phyloP scores from a whole-genome alignment of 1,284 basidiomycete species.

The Trichosporon sp. region DNA sequence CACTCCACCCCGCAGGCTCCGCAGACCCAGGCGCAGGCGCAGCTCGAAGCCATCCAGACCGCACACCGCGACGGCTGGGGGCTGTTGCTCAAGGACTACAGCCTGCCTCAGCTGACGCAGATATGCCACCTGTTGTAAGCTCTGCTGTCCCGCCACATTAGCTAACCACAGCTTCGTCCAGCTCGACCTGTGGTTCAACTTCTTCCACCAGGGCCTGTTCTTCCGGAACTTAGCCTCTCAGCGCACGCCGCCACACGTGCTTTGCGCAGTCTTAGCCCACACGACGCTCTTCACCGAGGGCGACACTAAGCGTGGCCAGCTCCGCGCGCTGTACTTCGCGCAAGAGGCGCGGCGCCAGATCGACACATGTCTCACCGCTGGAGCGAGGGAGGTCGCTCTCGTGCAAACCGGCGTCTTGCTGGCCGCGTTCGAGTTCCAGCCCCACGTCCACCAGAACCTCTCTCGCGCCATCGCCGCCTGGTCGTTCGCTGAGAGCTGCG shows the following conservation, averaged over 20 bases:
- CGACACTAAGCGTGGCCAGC: constrained; percentile 27
- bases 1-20: neutral
- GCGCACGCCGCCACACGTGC: constrained; percentile 32
- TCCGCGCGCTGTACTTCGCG: constrained; percentile 36
- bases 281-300: constrained; percentile 38
- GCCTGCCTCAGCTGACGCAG: neutral
- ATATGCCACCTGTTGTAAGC: constrained; percentile 7
- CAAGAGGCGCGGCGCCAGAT: constrained; percentile 39
- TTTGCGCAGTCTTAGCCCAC: constrained; percentile 41
- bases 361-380: constrained; percentile 34
- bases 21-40: neutral
- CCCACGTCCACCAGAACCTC: constrained; percentile 37
- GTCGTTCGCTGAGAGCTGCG: constrained; percentile 35
- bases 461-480: constrained; percentile 34
- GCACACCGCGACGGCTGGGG: constrained; percentile 21
- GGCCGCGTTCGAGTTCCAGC: constrained; percentile 42
- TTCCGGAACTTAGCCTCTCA: constrained; percentile 30
- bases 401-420: constrained; percentile 42
- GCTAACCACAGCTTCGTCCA: constrained; percentile 32
- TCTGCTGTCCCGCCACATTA: neutral
- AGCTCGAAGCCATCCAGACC: neutral
- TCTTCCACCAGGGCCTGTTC: constrained; percentile 37
- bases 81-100: constrained; percentile 7
- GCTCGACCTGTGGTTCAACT: constrained; percentile 36
- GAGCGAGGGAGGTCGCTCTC: constrained; percentile 34